These are phyloP conservation scores for Ramalina peruviana DNA, from an alignment of 495 filamentous ascomycete species.

Conservation along the genomic window DNA sequence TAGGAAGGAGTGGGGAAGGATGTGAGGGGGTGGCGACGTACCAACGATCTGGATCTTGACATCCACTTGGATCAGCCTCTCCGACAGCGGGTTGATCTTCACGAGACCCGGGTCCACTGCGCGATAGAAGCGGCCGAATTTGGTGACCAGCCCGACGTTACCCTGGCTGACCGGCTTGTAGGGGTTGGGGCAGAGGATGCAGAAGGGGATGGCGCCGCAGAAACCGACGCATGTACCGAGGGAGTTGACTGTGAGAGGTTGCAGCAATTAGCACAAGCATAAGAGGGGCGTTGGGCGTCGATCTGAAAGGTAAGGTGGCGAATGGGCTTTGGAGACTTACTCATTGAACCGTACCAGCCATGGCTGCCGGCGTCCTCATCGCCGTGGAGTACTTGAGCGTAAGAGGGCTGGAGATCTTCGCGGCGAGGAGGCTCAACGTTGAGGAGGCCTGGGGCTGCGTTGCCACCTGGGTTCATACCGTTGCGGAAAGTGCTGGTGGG, in stretches of 20 bases:
- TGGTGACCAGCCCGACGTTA: conserved; percentile 87
- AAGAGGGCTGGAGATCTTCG: conserved; percentile 79
- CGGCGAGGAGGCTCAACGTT: conserved; percentile 67
- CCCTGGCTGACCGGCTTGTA: conserved; percentile 91
- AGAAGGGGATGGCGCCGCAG: conserved; percentile 82
- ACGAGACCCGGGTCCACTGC: conserved; percentile 95
- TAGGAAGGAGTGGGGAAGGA: not conserved
- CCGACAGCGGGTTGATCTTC: conserved; percentile 94
- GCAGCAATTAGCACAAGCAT: not conserved
- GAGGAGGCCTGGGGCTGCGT: conserved; percentile 35
- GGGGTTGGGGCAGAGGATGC: conserved; percentile 85
- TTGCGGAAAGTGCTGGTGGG: conserved; percentile 4
- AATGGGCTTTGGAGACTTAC: conserved; percentile 31
- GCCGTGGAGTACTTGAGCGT: conserved; percentile 61
- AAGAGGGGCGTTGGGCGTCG: not conserved
- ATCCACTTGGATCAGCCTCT: conserved; percentile 80
- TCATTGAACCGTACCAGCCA: conserved; percentile 86
- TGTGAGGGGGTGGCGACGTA: conserved; percentile 23
- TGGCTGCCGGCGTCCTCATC: conserved; percentile 57
- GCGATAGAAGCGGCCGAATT: conserved; percentile 91
- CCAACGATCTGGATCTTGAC: conserved; percentile 97
- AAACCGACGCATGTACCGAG: conserved; percentile 68
- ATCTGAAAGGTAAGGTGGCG: not conserved
- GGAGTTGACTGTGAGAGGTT: conserved; percentile 41
- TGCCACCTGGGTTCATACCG: conserved; percentile 3